Percentiles rank a stretch among this genome's conserved stretches.
phyloP scores from a whole-genome alignment of 208 protist genomes.

The Leptomonas seymouri region DNA sequence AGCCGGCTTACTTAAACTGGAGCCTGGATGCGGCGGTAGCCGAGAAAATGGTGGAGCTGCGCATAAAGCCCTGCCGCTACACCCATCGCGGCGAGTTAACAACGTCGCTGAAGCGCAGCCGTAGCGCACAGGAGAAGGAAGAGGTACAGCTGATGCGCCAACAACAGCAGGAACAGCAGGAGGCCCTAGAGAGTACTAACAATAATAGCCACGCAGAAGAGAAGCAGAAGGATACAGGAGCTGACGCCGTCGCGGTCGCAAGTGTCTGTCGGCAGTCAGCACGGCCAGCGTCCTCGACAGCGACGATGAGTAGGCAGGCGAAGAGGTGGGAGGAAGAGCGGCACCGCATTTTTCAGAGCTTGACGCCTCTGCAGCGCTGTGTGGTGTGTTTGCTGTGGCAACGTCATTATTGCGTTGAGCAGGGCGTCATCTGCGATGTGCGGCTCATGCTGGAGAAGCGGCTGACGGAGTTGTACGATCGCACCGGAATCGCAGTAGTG shows the following conservation, averaged over 20 bases:
- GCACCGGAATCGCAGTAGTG: slow-evolving; percentile 13
- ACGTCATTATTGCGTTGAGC: slow-evolving; percentile 37
- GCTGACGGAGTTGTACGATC: slow-evolving; percentile 19
- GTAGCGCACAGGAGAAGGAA: slow-evolving; percentile 12
- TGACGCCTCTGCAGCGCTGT: slow-evolving; percentile 70
- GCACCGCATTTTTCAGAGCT: slow-evolving; percentile 42
- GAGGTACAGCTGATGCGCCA: slow-evolving; percentile 18
- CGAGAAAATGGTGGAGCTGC: slow-evolving; percentile 53
- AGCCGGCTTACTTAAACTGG: slow-evolving; percentile 77
- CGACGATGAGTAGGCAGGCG: not conserved
- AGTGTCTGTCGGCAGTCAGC: not conserved
- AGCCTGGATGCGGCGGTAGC: slow-evolving; percentile 72
- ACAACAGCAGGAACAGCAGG: slow-evolving; percentile 16
- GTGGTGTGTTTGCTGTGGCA: slow-evolving; percentile 80
- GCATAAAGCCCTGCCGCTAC: slow-evolving; percentile 52
- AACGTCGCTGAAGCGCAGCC: slow-evolving; percentile 36
- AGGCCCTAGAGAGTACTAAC: slow-evolving; percentile 3
- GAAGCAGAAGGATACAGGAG: not conserved
- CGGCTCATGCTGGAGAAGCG: slow-evolving; percentile 34
- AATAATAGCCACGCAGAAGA: not conserved
- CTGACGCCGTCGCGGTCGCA: too few relatives aligned
- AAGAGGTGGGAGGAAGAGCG: slow-evolving; percentile 40
- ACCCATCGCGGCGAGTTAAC: slow-evolving; percentile 50
- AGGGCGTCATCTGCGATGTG: slow-evolving; percentile 56
- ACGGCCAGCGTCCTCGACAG: not conserved